Conservation (phyloP, 2,329 filamentous ascomycete genomes). For the Hypoxylon sp. region DNA sequence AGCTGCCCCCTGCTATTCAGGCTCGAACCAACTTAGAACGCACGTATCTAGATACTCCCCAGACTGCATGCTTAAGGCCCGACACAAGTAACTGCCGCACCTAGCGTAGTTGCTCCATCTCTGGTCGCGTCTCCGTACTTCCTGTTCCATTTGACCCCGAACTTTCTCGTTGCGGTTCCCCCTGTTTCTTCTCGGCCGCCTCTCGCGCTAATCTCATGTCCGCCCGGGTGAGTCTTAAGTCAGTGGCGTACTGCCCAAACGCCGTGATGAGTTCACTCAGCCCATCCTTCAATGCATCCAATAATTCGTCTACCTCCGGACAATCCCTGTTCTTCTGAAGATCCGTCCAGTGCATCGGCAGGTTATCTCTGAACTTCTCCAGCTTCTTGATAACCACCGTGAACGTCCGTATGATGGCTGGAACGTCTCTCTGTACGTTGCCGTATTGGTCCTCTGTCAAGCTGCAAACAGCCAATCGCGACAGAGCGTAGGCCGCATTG, state of each 20-base stretch:
- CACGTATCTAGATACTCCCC: background rate
- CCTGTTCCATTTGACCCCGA: background rate
- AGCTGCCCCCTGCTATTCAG: conserved; percentile 5
- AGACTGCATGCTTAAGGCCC: background rate
- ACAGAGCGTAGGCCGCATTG: conserved; percentile 78
- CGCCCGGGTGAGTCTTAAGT: conserved; percentile 75
- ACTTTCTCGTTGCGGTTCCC: background rate
- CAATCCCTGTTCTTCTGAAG: conserved; percentile 66
- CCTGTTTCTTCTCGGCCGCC: conserved; percentile 58
- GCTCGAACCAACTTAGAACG: background rate
- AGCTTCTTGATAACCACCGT: conserved; percentile 76
- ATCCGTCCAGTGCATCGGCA: conserved; percentile 84
- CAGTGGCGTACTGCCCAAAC: conserved; percentile 80
- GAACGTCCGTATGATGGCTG: conserved; percentile 78
- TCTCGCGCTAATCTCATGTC: conserved; percentile 82
- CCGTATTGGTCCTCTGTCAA: conserved; percentile 86
- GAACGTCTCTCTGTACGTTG: conserved; percentile 85
- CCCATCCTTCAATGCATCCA: conserved; percentile 73
- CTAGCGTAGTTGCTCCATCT: conserved; percentile 53
- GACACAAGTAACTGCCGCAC: conserved; percentile 26
- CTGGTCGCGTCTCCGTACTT: conserved; percentile 31
- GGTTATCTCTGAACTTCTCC: conserved; percentile 71
- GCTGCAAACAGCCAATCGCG: conserved; percentile 77
- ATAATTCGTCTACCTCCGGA: conserved; percentile 77
- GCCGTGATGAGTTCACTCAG: conserved; percentile 74